phyloP scores from a whole-genome alignment of 2,329 filamentous ascomycete species.

The Tolypocladium capitatum region DNA sequence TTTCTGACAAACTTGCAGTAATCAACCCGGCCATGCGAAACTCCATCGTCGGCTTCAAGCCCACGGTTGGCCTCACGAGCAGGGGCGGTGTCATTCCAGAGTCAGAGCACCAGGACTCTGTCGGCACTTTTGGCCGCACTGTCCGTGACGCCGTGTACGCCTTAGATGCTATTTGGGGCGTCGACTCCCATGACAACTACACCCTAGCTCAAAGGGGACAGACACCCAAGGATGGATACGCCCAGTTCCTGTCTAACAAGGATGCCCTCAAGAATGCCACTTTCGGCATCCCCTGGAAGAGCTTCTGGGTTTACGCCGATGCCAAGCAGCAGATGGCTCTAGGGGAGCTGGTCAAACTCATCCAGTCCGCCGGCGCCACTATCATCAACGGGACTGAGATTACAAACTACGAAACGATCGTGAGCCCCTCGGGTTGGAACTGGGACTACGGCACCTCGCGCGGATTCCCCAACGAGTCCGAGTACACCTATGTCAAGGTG shows the following conservation, averaged over 20 bases:
- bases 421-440: constrained; percentile 57
- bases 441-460: constrained; percentile 54
- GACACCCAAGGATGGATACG: constrained; percentile 43
- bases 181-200: constrained; percentile 52
- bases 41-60: constrained; percentile 59
- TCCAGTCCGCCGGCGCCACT: constrained; percentile 48
- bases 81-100: constrained; percentile 52
- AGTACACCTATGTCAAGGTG: constrained; percentile 60
- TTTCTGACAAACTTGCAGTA: constrained; percentile 22
- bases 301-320: constrained; percentile 53
- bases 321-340: constrained; percentile 41
- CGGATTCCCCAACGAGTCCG: constrained; percentile 56
- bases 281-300: constrained; percentile 60
- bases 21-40: constrained; percentile 61
- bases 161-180: constrained; percentile 55
- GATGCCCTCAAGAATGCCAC: constrained; percentile 43
- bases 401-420: constrained; percentile 44
- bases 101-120: constrained; percentile 52
- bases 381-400: constrained; percentile 60
- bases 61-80: constrained; percentile 61
- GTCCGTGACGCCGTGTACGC: constrained; percentile 55
- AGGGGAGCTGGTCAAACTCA: constrained; percentile 29
- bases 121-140: constrained; percentile 54
- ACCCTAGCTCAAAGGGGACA: constrained; percentile 42
- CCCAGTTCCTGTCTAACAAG: constrained; percentile 40